Percentiles rank a stretch among this genome's conserved stretches.
Conservation (phyloP, 208 protist genomes). For the Trypanosoma theileri region DNA sequence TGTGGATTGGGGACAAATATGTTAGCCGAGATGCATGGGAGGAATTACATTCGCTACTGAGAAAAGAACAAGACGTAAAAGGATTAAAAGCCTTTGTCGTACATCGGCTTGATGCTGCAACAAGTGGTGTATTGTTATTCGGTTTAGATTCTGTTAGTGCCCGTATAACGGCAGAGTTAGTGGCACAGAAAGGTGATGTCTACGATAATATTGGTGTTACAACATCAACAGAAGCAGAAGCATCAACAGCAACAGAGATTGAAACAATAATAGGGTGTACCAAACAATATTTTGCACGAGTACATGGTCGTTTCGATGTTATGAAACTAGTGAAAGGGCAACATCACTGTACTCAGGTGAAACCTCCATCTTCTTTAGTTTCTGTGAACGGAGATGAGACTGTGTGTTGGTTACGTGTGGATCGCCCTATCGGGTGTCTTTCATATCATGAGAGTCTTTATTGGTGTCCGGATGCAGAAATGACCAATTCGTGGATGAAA, state of each 20-base stretch:
- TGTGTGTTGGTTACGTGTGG: slow-evolving; percentile 28
- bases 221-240: not conserved
- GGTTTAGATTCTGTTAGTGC: slow-evolving; percentile 53
- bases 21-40: slow-evolving; percentile 44
- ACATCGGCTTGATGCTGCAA: slow-evolving; percentile 83
- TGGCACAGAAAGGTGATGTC: slow-evolving; percentile 42
- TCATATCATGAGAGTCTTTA: slow-evolving; percentile 71
- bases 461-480: slow-evolving; percentile 48
- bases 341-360: slow-evolving; percentile 35
- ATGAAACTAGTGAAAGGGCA: slow-evolving; percentile 35
- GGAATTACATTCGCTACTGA: slow-evolving; percentile 27
- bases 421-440: slow-evolving; percentile 65
- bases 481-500: slow-evolving; percentile 21
- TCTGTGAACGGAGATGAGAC: not conserved
- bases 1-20: slow-evolving; percentile 38
- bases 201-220: not conserved
- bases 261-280: slow-evolving; percentile 13
- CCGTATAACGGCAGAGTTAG: slow-evolving; percentile 37
- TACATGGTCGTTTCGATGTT: slow-evolving; percentile 52
- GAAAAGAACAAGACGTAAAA: not conserved
- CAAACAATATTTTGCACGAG: slow-evolving; percentile 66
- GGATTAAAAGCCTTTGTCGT: slow-evolving; percentile 48
- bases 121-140: slow-evolving; percentile 86
- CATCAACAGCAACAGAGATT: not conserved
- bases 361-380: not conserved